Conservation (phyloP, 306 rosid species). For the Cicer bijugum region DNA sequence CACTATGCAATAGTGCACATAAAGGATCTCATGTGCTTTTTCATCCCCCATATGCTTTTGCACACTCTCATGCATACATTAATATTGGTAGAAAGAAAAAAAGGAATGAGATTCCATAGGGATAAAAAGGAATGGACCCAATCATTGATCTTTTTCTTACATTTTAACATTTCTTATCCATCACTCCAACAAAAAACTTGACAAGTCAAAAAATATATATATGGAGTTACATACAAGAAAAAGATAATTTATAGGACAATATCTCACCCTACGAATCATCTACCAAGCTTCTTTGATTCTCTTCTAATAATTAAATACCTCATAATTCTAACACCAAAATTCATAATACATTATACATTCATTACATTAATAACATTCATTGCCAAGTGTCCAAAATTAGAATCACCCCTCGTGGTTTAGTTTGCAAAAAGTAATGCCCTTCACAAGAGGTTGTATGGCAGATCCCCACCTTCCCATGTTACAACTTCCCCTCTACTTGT, state of each 20-base stretch:
- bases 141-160: conserved; percentile 59
- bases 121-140: conserved; percentile 59
- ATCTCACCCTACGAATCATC: conserved; percentile 62
- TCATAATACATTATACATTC: background rate
- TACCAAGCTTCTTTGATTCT: conserved; percentile 58
- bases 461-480: conserved; percentile 85
- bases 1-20: conserved; percentile 35
- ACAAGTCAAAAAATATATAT: conserved; percentile 2
- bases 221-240: conserved; percentile 45
- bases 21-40: conserved; percentile 40
- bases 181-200: conserved; percentile 54
- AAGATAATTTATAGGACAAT: conserved; percentile 44
- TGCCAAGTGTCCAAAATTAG: conserved; percentile 58
- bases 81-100: conserved; percentile 4
- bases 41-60: conserved; percentile 36
- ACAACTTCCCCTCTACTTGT: conserved; percentile 54
- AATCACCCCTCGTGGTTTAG: conserved; percentile 58
- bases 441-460: conserved; percentile 71
- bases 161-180: conserved; percentile 66
- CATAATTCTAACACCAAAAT: conserved; percentile 8
- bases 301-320: conserved; percentile 16
- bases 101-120: conserved; percentile 56
- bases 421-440: conserved; percentile 59
- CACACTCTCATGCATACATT: conserved; percentile 38
- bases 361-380: background rate